Evolutionary conservation across 805 yeast genomes (phyloP).

Genomic region (Tetrapisispora iriomotensis): DNA sequence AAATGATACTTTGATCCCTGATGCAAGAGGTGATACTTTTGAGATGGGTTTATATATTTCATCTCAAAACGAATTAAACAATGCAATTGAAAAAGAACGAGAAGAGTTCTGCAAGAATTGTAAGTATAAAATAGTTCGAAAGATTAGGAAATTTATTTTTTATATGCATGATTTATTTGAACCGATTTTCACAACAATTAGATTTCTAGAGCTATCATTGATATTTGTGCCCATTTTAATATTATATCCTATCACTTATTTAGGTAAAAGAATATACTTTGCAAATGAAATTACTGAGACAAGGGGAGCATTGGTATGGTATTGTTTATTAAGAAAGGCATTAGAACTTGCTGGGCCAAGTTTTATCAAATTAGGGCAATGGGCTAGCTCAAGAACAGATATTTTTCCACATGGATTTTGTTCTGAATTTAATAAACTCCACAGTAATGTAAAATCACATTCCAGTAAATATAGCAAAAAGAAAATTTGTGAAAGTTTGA

Average conservation of each 20-base stretch:
- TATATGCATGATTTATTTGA: slow-evolving; percentile 47
- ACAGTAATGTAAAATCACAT: slow-evolving; percentile 77
- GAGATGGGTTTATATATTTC: slow-evolving; percentile 56
- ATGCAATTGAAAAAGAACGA: slow-evolving; percentile 24
- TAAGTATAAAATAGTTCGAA: slow-evolving; percentile 17
- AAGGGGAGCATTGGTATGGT: slow-evolving; percentile 67
- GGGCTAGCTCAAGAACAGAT: slow-evolving; percentile 98
- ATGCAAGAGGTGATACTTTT: slow-evolving; percentile 48
- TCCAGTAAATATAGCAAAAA: slow-evolving; percentile 48
- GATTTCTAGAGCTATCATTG: slow-evolving; percentile 59
- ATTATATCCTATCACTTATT: slow-evolving; percentile 46
- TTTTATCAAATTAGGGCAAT: slow-evolving; percentile 85
- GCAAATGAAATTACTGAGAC: slow-evolving; percentile 29
- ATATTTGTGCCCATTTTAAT: slow-evolving; percentile 64
- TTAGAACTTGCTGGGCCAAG: slow-evolving; percentile 89
- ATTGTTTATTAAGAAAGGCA: slow-evolving; percentile 45
- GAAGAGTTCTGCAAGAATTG: slow-evolving; percentile 14
- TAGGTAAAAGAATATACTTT: slow-evolving; percentile 16
- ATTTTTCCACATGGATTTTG: slow-evolving; percentile 76
- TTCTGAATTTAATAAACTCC: slow-evolving; percentile 62
- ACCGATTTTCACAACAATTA: slow-evolving; percentile 54
- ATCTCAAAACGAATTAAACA: slow-evolving; percentile 46
- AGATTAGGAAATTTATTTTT: slow-evolving; percentile 23
- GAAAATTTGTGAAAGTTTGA: slow-evolving; percentile 50
- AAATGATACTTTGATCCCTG: slow-evolving; percentile 29